Base-by-base conservation (phyloP, 495 filamentous ascomycete genomes). In the Trichoderma reesei region DNA sequence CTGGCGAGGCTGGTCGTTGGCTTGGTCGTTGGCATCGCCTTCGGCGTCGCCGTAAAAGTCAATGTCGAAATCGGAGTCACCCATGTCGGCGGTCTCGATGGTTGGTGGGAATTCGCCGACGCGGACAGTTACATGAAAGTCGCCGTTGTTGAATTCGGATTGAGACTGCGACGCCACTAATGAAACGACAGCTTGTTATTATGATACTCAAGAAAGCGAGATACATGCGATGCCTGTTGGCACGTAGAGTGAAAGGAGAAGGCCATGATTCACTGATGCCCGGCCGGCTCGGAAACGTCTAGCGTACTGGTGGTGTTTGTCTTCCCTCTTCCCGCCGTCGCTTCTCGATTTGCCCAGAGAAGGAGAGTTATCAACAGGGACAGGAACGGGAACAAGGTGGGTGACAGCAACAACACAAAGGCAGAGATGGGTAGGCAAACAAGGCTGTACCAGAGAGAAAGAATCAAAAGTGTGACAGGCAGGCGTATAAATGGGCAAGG, bases 51-150 rank as follows among this genome's bases (percentile, higher is more conserved):
- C 93, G 74, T 96, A 97, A 76, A 97, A 92, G 74, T 98, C 95
- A 82, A 97, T 96, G 73, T 98, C 94, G 82, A 97, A 98, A 71
- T 96, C 92, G 76, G 94, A 91, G 74, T 98, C 94, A 67, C 73
- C 72, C 74, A 77, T 77, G 0, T 20, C n/a, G 44, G 14, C 4
- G 14, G n/a, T 7, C 20, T 48, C 44, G 44, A 18, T 6, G 18
- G 18, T 48, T 26, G 18, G 16, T 26, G 44, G 16, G 18, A 48
- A 6, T 3, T 48, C 44, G 14, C 44, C 18, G 18, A 18, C 44
- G 8, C 16, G 44, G 44, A 48, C 3, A 8, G 44, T 48, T 48
- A 48, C n/a, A 48, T 48, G 44, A 48, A 48, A 48, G 44, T 48
- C 20, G 1, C 20, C 44, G 44, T 7, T 18, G n/a, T 26, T 44